These are phyloP conservation scores for Apostasia ramifera DNA, from an alignment of 106 monocot genomes.

Conservation along the genomic window DNA sequence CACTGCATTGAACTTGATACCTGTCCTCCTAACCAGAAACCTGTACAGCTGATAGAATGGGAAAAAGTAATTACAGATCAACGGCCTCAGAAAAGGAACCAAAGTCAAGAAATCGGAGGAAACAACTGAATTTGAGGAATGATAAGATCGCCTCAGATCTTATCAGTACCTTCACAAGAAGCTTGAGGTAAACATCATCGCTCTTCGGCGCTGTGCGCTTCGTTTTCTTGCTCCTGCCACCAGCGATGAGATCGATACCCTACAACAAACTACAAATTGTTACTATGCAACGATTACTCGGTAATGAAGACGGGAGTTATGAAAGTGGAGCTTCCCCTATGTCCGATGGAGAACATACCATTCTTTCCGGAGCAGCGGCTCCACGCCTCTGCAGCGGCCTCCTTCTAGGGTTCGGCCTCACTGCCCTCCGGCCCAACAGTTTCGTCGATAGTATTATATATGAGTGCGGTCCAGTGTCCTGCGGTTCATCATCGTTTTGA, in stretches of 20 bases:
- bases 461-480: too few relatives aligned
- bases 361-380: too few relatives aligned
- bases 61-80: neutral
- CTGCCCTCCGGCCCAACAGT: too few relatives aligned
- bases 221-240: conserved; percentile 8
- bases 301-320: too few relatives aligned
- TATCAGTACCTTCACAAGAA: conserved; percentile 34
- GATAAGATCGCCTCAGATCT: neutral
- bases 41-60: conserved; percentile 26
- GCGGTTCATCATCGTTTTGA: too few relatives aligned
- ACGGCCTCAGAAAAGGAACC: neutral
- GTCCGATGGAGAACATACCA: too few relatives aligned
- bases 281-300: neutral
- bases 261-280: neutral
- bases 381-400: too few relatives aligned
- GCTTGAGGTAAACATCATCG: conserved; percentile 56
- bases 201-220: conserved; percentile 44
- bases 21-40: conserved; percentile 40
- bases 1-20: conserved; percentile 40
- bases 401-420: too few relatives aligned
- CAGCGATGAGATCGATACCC: conserved; percentile 13
- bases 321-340: too few relatives aligned
- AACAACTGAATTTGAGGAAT: too few relatives aligned
- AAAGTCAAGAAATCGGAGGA: neutral
- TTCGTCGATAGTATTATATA: too few relatives aligned